A percentile compares a stretch with the other conserved stretches of the same genome.
These are phyloP conservation scores for Neurospora sublineolata DNA, from an alignment of 495 filamentous ascomycete species.

Conservation along the genomic window DNA sequence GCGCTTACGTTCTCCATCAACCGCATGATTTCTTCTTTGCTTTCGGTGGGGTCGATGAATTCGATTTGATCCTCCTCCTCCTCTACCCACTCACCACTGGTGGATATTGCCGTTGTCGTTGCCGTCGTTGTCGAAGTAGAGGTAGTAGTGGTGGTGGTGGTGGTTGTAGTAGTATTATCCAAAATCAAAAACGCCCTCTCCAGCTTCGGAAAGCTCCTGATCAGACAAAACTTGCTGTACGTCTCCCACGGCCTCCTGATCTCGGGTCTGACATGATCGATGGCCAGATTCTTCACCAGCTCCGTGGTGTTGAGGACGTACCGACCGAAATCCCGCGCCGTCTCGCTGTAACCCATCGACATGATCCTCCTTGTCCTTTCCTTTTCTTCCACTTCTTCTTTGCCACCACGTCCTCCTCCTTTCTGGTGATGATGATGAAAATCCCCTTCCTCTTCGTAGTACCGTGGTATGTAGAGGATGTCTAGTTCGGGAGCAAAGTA, in stretches of 20 bases:
- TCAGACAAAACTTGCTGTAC: constrained; percentile 38
- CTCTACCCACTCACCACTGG: neutral
- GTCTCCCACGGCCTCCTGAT: constrained; percentile 42
- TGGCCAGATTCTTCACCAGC: constrained; percentile 27
- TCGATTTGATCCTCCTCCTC: constrained; percentile 15
- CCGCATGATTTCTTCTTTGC: constrained; percentile 17
- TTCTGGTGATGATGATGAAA: neutral
- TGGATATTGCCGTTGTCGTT: neutral
- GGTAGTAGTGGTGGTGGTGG: neutral
- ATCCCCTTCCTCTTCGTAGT: constrained; percentile 9
- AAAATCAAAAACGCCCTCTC: constrained; percentile 31
- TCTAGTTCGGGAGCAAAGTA: constrained; percentile 36
- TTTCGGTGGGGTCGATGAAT: constrained; percentile 26
- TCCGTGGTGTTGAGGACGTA: constrained; percentile 17
- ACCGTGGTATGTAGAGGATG: constrained; percentile 38
- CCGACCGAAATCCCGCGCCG: constrained; percentile 26
- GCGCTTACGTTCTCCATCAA: constrained; percentile 31
- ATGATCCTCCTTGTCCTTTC: neutral
- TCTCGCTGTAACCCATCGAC: constrained; percentile 37
- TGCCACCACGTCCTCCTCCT: neutral
- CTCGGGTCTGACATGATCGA: constrained; percentile 36
- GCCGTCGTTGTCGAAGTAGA: no score
- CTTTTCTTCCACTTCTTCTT: neutral
- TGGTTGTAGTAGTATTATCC: neutral
- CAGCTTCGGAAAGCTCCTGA: constrained; percentile 31